These are phyloP conservation scores for Phytophthora capsici DNA, from an alignment of 352 stramenopile species.

Conservation along the genomic window DNA sequence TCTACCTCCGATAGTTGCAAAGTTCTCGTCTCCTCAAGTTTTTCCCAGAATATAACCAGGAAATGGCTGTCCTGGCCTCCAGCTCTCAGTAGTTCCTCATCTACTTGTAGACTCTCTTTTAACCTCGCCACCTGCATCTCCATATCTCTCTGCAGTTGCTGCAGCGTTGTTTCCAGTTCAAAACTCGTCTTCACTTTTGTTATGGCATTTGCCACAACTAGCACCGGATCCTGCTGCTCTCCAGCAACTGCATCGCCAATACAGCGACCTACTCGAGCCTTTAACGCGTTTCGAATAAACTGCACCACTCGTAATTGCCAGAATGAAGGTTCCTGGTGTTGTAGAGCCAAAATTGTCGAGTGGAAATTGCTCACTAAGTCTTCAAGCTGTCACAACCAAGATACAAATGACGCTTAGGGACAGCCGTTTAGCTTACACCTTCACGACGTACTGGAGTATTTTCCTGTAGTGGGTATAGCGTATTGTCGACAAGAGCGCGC, in stretches of 20 bases:
- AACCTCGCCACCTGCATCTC: constrained; percentile 12
- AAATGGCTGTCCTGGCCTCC: constrained; percentile 13
- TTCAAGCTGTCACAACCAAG: constrained; percentile 32
- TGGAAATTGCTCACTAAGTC: constrained; percentile 43
- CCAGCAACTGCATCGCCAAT: constrained; percentile 9
- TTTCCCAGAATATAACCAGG: constrained; percentile 30
- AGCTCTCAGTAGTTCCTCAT: background rate
- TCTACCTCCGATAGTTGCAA: constrained; percentile 15
- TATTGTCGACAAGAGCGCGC: constrained; percentile 43
- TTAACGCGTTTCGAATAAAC: constrained; percentile 37
- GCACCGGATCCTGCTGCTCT: constrained; percentile 5
- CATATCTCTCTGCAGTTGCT: constrained; percentile 19
- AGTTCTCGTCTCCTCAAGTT: constrained; percentile 11
- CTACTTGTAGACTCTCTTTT: constrained; percentile 3
- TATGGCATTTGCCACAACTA: constrained; percentile 9
- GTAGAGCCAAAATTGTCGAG: constrained; percentile 33
- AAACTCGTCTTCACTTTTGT: constrained; percentile 6
- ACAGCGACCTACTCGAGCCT: constrained; percentile 16
- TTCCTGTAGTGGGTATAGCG: constrained; percentile 45
- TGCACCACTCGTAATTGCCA: constrained; percentile 62
- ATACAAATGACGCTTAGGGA: too few relatives aligned
- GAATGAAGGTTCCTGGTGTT: constrained; percentile 50
- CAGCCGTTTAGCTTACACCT: background rate
- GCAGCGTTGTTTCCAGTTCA: constrained; percentile 20
- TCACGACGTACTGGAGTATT: constrained; percentile 29